Percentiles rank a stretch among this genome's conserved stretches.
These are phyloP conservation scores for Kondoa subrosea DNA, from an alignment of 768 basidiomycete species.

Conservation along the genomic window DNA sequence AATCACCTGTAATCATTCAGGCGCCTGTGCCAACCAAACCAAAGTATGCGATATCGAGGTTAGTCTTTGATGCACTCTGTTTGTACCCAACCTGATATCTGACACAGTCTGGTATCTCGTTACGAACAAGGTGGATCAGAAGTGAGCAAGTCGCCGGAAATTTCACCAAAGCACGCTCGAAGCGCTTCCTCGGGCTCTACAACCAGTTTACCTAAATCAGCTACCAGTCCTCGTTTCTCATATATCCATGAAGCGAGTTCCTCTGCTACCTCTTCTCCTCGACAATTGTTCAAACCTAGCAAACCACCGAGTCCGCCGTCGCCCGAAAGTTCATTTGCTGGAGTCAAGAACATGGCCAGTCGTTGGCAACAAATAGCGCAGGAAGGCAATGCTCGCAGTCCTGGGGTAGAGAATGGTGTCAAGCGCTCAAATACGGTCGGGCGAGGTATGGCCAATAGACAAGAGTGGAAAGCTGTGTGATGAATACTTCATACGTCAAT, in stretches of 20 bases:
- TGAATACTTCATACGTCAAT: neutral
- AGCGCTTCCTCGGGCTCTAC: neutral
- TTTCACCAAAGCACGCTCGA: neutral
- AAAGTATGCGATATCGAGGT: neutral
- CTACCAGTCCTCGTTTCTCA: neutral
- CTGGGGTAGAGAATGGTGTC: neutral
- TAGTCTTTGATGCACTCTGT: neutral
- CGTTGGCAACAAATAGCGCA: slow-evolving; percentile 22
- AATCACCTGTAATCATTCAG: neutral
- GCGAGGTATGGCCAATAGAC: neutral
- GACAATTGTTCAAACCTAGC: neutral
- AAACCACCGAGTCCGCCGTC: neutral
- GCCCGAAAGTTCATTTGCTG: slow-evolving; percentile 22
- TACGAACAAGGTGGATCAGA: neutral
- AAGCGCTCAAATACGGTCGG: neutral
- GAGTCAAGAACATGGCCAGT: slow-evolving; percentile 25
- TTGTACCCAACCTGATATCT: neutral
- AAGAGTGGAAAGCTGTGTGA: slow-evolving; percentile 3
- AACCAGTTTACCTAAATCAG: neutral
- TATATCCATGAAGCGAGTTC: slow-evolving; percentile 8
- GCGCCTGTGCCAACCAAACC: neutral
- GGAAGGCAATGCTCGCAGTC: slow-evolving; percentile 1
- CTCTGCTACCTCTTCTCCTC: slow-evolving; percentile 8
- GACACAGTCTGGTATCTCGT: neutral
- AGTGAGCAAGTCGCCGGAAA: neutral